Evolutionary conservation across 257 asterid genomes (phyloP).

Genomic region (Jasminum sambac): DNA sequence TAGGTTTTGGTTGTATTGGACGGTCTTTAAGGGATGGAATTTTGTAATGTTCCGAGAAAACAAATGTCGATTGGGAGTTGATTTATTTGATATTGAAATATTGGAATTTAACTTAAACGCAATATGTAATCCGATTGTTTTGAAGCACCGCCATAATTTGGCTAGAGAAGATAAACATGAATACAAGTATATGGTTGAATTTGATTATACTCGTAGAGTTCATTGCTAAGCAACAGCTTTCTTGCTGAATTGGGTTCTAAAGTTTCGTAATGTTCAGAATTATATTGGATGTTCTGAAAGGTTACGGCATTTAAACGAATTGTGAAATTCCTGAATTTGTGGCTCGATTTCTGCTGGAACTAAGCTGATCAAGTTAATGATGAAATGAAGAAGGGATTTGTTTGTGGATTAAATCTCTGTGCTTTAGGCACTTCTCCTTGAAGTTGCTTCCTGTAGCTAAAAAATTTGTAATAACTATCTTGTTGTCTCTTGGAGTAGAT

Average conservation of each 20-base stretch:
- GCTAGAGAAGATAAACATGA: background rate
- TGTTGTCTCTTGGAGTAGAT: background rate
- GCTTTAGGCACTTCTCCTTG: background rate
- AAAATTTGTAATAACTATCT: background rate
- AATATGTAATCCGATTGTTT: background rate
- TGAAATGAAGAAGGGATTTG: background rate
- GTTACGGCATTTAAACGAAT: background rate
- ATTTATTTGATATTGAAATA: background rate
- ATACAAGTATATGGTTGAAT: background rate
- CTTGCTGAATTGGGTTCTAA: background rate
- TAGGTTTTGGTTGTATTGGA: background rate
- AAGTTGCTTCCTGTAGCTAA: background rate
- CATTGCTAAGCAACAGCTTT: background rate
- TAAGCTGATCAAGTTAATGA: background rate
- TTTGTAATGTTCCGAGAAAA: background rate
- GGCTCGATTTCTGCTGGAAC: background rate
- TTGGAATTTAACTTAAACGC: background rate
- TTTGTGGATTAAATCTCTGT: background rate
- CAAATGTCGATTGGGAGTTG: background rate
- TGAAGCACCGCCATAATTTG: background rate
- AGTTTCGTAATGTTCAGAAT: background rate
- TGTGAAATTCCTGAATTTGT: background rate
- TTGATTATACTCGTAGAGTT: background rate
- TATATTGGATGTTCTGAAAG: background rate
- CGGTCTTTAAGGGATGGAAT: background rate